Base-by-base conservation (phyloP, 2,329 filamentous ascomycete genomes). In the Aspergillus texensis region DNA sequence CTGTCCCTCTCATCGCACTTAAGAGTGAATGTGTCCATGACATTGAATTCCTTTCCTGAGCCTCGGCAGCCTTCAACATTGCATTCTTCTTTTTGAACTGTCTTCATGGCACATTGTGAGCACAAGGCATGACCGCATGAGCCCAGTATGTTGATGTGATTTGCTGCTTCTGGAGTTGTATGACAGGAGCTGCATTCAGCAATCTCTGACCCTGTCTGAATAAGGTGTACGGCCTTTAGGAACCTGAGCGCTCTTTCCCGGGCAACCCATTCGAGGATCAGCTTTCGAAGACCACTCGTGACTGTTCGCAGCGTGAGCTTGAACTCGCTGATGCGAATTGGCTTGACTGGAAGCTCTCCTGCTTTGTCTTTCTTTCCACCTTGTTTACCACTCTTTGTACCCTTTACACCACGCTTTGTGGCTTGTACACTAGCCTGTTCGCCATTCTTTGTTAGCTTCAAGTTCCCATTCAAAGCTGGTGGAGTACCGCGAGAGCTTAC, bases 61-160 rank as follows among this genome's bases (percentile, higher is more conserved):
- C 75, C 77, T 3, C 71, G 69, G 66, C 85, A 87, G 11, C 75
- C 78, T 1, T 62, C 6, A 1, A 80, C 75, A 3, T 71, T 67
- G 62, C 84, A 86, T 54, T 75, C 72, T 46, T 78, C 75, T 26
- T 65, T 65, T 21, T 55, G 45, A 16, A 65, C 54, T 6, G 68
- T 68, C 19, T 60, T 19, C 5, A 62, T 62, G 21, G 78, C 68
- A 60, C 84, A 86, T 1, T 60, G 50, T 24, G 72, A 66, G 69
- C 85, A 87, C n/a, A 84, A 68, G 1, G 78, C 64, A 68, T 88
- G 86, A 0, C 85, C 85, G 65, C 85, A 88, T 6, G 75, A 75
- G 0, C 79, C 78, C 11, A 85, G 77, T 6, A 87, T 70, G 19
- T 71, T 75, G 12, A 81, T 65, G 5, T 75, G 65, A 6, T 71